phyloP scores from a whole-genome alignment of 2,329 filamentous ascomycete genomes.

The Xylariaceae sp. region DNA sequence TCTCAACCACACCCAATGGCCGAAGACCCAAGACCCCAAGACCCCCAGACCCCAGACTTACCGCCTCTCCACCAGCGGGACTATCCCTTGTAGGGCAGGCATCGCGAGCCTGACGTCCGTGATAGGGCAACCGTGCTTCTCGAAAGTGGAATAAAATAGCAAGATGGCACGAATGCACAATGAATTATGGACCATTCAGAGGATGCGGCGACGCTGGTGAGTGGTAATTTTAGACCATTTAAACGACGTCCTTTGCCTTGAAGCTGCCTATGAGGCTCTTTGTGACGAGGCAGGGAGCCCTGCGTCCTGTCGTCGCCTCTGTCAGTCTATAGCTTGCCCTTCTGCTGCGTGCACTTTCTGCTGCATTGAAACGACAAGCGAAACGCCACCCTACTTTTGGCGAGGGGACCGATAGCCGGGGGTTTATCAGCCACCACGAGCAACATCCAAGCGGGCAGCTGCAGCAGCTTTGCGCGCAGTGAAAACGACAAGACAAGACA shows the following conservation, averaged over 20 bases:
- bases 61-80: constrained; percentile 18
- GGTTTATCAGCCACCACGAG: no score
- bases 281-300: no score
- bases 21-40: constrained; percentile 4
- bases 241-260: constrained; percentile 4
- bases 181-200: constrained; percentile 10
- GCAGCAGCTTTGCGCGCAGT: background rate
- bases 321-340: no score
- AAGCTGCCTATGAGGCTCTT: constrained; percentile 17
- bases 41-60: no score
- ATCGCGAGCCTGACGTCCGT: constrained; percentile 7
- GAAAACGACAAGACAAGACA: background rate
- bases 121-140: constrained; percentile 18
- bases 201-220: constrained; percentile 18
- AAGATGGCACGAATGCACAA: background rate
- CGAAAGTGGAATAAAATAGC: constrained; percentile 13
- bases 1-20: constrained; percentile 8
- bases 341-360: no score
- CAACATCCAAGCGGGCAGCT: constrained; percentile 10
- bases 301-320: no score
- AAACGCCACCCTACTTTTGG: constrained; percentile 2
- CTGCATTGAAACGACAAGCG: constrained; percentile 15
- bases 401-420: no score
- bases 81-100: no score
- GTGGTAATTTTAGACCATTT: constrained; percentile 2